Conservation (phyloP, 2,329 filamentous ascomycete genomes). For the Exophiala oligosperma region DNA sequence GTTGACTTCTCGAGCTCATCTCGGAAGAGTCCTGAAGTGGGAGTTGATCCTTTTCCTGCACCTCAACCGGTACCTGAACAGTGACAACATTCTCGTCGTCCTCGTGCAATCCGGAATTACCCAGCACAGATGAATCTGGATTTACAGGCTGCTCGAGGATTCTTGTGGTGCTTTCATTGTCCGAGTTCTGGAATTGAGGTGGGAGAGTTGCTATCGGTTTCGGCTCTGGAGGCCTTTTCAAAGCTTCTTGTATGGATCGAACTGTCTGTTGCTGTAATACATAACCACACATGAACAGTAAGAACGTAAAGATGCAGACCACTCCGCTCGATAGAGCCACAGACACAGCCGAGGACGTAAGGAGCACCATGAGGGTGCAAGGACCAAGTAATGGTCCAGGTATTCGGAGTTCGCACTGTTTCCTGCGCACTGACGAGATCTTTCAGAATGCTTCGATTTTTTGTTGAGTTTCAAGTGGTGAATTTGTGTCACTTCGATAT, state of each 20-base stretch:
- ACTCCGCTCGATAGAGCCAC: slow-evolving; percentile 44
- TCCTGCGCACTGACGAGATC: no score
- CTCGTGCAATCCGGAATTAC: background rate
- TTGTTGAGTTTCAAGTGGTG: background rate
- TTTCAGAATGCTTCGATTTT: background rate
- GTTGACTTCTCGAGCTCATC: background rate
- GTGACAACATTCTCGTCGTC: background rate
- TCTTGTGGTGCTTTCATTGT: slow-evolving; percentile 13
- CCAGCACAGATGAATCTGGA: background rate
- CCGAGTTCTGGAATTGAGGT: slow-evolving; percentile 24
- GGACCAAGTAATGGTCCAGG: slow-evolving; percentile 2
- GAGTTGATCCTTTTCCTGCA: background rate
- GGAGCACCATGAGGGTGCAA: slow-evolving; percentile 42
- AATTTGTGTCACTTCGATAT: background rate
- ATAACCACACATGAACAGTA: slow-evolving; percentile 87
- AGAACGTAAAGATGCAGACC: slow-evolving; percentile 73
- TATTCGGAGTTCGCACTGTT: background rate
- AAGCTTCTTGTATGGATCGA: slow-evolving; percentile 70
- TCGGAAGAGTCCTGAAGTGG: background rate
- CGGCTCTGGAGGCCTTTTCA: slow-evolving; percentile 53
- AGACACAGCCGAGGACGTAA: slow-evolving; percentile 46
- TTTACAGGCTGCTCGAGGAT: slow-evolving; percentile 10
- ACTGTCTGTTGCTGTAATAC: slow-evolving; percentile 84
- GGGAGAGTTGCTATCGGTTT: slow-evolving; percentile 33
- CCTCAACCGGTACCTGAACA: slow-evolving; percentile 7